Evolutionary conservation across 2,329 filamentous ascomycete genomes (phyloP), one percentile per base, ranked within the genome.

Genomic region (Pseudogymnoascus sp.): DNA sequence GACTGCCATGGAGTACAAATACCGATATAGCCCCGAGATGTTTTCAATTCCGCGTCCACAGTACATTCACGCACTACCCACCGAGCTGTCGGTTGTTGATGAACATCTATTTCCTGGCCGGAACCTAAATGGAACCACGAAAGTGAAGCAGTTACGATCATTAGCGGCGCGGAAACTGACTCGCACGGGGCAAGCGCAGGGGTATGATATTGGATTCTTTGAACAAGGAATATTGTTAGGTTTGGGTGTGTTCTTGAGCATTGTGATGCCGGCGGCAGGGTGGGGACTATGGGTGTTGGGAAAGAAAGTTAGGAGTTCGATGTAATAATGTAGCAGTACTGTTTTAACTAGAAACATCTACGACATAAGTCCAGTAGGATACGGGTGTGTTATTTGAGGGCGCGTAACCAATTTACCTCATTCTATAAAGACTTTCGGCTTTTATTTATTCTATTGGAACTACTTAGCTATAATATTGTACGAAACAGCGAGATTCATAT

Each of bases 1-100:
- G 16, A 68, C 67, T 66, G 67, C 60, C 38, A 70, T 65, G 18
- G 72, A 65, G 60, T 70, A 68, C 35, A 67, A 65, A 59, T 70
- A 65, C 5, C 75, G 79, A 18, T 83, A 82, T 67, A 72, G 71
- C 6, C 67, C 69, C 2, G 69, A 72, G 0, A 76, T 79, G 64
- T 82, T 84, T 69, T 77, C 78, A 1, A 63, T 73, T 1, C 69
- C 76, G 0, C 74, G 77, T 4, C 79, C 81, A 14, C 77, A 80
- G 38, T 77, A 74, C 35, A 70, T 78, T 3, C 10, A 7, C 16
- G 37, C 37, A 18, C 37, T 40, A 18, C 37, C 37, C n/a, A 40
- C n/a, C n/a, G 37, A 40, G 37, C n/a, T 40, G n/a, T 40, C 37
- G 7, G n/a, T 40, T 10, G 37, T 40, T 40, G 37, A 40, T 18